Conservation (phyloP, 108 stramenopile genomes). For the Skeletonema grethae region DNA sequence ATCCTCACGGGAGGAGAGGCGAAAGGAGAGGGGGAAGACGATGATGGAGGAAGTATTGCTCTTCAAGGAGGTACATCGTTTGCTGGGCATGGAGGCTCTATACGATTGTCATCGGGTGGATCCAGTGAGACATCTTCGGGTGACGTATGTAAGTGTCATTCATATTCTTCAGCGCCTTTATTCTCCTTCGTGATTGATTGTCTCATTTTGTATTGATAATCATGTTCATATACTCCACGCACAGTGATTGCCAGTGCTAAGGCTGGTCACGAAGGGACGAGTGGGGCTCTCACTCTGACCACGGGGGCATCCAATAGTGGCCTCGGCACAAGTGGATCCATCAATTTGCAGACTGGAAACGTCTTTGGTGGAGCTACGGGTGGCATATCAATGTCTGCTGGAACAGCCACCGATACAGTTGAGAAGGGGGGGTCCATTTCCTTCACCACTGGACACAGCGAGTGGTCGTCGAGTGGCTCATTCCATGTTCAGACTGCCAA, state of each 20-base stretch:
- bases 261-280: conserved; percentile 9
- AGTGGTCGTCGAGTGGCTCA: conserved; percentile 11
- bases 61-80: conserved; percentile 27
- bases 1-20: conserved; percentile 55
- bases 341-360: conserved; percentile 19
- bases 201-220: not conserved
- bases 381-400: conserved; percentile 2
- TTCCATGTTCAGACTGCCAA: not conserved
- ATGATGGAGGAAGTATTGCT: conserved; percentile 54
- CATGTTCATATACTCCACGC: not conserved
- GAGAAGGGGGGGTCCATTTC: not conserved
- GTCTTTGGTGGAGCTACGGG: conserved; percentile 11
- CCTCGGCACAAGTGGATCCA: conserved; percentile 15
- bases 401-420: conserved; percentile 2
- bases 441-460: not conserved
- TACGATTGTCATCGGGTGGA: conserved; percentile 27
- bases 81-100: conserved; percentile 30
- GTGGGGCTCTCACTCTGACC: conserved; percentile 23
- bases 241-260: conserved; percentile 14
- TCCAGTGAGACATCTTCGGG: conserved; percentile 29
- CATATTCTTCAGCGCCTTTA: not conserved
- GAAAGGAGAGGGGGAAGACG: conserved; percentile 31
- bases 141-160: conserved; percentile 7
- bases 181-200: not conserved
- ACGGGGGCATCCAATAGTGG: conserved; percentile 16